These are phyloP conservation scores for Colletotrichum incanum DNA, from an alignment of 2,329 filamentous ascomycete species.

Conservation along the genomic window DNA sequence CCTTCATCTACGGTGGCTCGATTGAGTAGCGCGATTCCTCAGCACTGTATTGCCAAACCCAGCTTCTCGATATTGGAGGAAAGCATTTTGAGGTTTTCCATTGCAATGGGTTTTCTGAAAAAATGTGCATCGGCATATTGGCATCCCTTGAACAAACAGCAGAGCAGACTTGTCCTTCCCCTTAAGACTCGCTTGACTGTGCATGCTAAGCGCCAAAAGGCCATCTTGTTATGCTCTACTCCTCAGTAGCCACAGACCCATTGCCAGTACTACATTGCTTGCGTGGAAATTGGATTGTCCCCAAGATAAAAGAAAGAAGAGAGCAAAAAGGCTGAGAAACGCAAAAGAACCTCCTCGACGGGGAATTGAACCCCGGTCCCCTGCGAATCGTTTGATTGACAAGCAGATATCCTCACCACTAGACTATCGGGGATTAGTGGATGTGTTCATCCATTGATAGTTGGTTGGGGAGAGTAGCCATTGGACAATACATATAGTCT, in stretches of 20 bases:
- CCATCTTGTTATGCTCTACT: no score
- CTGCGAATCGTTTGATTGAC: neutral
- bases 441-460: constrained; percentile 14
- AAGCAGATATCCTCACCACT: constrained; percentile 7
- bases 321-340: accelerated
- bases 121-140: no score
- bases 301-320: neutral
- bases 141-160: no score
- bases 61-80: neutral
- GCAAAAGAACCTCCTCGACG: constrained; percentile 8
- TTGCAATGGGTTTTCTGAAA: no score
- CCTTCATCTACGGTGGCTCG: neutral
- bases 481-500: neutral
- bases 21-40: neutral
- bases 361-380: constrained; percentile 18
- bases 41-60: neutral
- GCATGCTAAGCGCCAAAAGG: no score
- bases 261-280: no score
- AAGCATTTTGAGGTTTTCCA: no score
- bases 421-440: constrained; percentile 11
- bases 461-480: accelerated
- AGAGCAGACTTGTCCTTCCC: no score
- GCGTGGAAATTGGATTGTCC: no score
- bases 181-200: no score
- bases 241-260: no score